Conservation (phyloP, 202 grass and related monocot genomes). For the Setaria italica region DNA sequence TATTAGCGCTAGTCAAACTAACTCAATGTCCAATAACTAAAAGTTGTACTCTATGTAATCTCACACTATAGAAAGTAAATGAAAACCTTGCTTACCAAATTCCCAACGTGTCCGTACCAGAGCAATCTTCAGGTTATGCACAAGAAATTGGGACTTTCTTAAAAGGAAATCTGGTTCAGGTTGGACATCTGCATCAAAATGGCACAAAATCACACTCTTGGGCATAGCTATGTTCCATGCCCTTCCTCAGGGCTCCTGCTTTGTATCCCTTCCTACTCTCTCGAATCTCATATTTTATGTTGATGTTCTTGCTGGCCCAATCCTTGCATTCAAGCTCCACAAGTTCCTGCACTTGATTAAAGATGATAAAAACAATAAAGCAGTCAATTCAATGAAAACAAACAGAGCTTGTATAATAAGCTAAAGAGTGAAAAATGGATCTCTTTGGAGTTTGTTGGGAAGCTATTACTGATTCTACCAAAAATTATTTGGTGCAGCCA, state of each 20-base stretch:
- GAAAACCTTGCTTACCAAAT: constrained; percentile 61
- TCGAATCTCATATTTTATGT: constrained; percentile 71
- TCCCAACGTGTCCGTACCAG: constrained; percentile 80
- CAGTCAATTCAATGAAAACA: constrained; percentile 1
- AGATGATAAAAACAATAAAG: constrained; percentile 20
- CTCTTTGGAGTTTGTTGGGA: neutral
- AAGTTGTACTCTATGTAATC: neutral
- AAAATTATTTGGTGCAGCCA: neutral
- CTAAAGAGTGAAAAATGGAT: neutral
- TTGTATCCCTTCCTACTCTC: constrained; percentile 77
- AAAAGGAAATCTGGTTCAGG: constrained; percentile 80
- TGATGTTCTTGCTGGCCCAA: constrained; percentile 66
- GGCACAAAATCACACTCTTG: constrained; percentile 76
- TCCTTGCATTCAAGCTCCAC: constrained; percentile 74
- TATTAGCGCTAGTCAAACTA: neutral
- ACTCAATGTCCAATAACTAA: neutral
- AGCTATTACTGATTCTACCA: neutral
- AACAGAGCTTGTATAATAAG: neutral
- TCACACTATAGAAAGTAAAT: constrained; percentile 1
- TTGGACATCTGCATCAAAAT: constrained; percentile 92
- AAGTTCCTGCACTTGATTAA: constrained; percentile 61
- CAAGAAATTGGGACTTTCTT: constrained; percentile 77
- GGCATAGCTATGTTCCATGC: constrained; percentile 69
- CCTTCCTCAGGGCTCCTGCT: constrained; percentile 78
- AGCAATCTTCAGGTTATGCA: constrained; percentile 70